A percentile compares a stretch with the other conserved stretches of the same genome.
Evolutionary conservation across 1,284 basidiomycete genomes (phyloP).

Genomic region (Singerocomus inundabilis): DNA sequence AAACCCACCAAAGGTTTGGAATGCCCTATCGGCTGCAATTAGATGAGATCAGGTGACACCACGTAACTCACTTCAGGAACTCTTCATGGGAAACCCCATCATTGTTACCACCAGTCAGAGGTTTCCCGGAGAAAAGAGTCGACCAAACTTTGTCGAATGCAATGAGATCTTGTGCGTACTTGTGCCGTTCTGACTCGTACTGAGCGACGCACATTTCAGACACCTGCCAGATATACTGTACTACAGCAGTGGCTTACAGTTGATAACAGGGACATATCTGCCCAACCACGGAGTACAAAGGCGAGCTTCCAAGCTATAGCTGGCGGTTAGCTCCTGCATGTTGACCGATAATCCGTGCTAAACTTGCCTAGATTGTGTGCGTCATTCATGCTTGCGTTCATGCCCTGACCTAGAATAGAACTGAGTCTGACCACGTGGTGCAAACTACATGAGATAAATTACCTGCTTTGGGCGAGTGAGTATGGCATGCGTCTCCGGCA

Average conservation of each 20-base stretch:
- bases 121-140: slow-evolving; percentile 49
- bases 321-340: not conserved
- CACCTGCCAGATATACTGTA: not conserved
- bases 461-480: slow-evolving; percentile 53
- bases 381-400: slow-evolving; percentile 66
- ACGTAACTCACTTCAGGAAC: slow-evolving; percentile 39
- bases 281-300: slow-evolving; percentile 54
- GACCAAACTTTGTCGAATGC: slow-evolving; percentile 50
- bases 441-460: not conserved
- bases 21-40: slow-evolving; percentile 43
- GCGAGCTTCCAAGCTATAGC: slow-evolving; percentile 55
- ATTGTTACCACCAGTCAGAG: slow-evolving; percentile 23
- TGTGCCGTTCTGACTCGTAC: slow-evolving; percentile 46
- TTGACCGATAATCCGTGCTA: not conserved
- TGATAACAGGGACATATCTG: slow-evolving; percentile 51
- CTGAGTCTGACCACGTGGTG: not conserved
- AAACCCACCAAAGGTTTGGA: slow-evolving; percentile 57
- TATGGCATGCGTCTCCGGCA: slow-evolving; percentile 48
- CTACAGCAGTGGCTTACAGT: slow-evolving; percentile 40
- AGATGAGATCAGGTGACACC: slow-evolving; percentile 42
- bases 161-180: slow-evolving; percentile 51
- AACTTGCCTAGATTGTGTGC: slow-evolving; percentile 40
- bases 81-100: slow-evolving; percentile 44
- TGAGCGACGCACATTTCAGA: slow-evolving; percentile 7
- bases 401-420: slow-evolving; percentile 52